These are phyloP conservation scores for Turritis glabra DNA, from an alignment of 345 rosid species.

Conservation along the genomic window DNA sequence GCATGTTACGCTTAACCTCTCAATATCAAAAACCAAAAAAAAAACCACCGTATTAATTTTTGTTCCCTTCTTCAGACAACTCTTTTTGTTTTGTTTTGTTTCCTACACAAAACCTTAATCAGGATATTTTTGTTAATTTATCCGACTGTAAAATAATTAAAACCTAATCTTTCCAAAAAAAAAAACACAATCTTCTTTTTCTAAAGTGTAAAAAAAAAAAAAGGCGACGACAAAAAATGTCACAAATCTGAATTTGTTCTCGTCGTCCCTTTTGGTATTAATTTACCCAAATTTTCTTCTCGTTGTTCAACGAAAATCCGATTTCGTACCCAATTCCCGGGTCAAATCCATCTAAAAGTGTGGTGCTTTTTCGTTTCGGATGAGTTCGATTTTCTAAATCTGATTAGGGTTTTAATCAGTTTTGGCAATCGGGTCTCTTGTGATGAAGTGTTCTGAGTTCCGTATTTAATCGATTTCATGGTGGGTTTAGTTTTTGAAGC, in stretches of 20 bases:
- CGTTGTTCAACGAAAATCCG: not conserved
- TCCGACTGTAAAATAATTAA: slow-evolving; percentile 20
- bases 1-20: slow-evolving; percentile 13
- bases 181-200: not conserved
- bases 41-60: not conserved
- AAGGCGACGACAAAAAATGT: slow-evolving; percentile 18
- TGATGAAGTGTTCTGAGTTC: not conserved
- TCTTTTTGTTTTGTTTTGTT: not conserved
- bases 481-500: slow-evolving; percentile 26
- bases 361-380: not conserved
- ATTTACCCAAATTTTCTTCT: not conserved
- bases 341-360: slow-evolving; percentile 9
- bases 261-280: slow-evolving; percentile 9
- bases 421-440: slow-evolving; percentile 7
- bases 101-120: slow-evolving; percentile 21
- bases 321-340: not conserved
- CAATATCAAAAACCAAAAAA: not conserved
- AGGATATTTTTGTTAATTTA: slow-evolving; percentile 33
- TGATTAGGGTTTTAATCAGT: slow-evolving; percentile 29
- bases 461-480: not conserved
- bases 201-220: not conserved
- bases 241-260: slow-evolving; percentile 28
- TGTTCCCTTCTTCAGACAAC: not conserved
- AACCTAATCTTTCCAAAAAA: not conserved
- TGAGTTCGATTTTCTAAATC: slow-evolving; percentile 13